Evolutionary conservation across 495 filamentous ascomycete genomes (phyloP).

Genomic region (Neurospora tetrasperma): DNA sequence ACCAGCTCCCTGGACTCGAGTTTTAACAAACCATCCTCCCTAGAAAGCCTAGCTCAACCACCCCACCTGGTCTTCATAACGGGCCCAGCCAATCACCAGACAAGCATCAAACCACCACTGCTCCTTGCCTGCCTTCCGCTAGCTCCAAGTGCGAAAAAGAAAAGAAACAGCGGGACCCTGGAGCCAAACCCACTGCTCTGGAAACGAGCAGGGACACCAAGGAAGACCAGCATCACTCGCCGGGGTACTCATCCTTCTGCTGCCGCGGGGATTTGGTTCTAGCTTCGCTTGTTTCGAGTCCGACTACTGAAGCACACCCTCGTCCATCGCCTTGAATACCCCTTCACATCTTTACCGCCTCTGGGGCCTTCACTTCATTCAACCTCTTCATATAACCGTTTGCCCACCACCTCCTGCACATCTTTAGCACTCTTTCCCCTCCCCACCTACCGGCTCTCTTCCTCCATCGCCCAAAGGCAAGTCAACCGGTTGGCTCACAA

Average conservation of each 20-base stretch:
- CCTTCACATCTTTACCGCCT: constrained; percentile 8
- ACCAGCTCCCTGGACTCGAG: background rate
- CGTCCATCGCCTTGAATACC: constrained; percentile 3
- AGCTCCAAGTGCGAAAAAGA: constrained; percentile 3
- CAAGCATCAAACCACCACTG: background rate
- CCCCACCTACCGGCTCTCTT: constrained; percentile 26
- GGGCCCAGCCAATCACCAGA: constrained; percentile 15
- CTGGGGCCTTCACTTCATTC: constrained; percentile 16
- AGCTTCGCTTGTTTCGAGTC: constrained; percentile 14
- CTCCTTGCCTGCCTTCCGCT: constrained; percentile 4
- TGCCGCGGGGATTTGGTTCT: constrained; percentile 13
- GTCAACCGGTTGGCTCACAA: constrained; percentile 27
- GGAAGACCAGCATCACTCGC: constrained; percentile 16
- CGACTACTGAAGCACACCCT: constrained; percentile 7
- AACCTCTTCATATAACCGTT: constrained; percentile 31
- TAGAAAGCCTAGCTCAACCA: background rate
- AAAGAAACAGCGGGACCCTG: constrained; percentile 2
- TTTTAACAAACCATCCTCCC: background rate
- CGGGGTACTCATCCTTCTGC: constrained; percentile 11
- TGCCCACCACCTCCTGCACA: constrained; percentile 22
- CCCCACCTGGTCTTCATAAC: constrained; percentile 14
- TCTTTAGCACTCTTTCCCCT: constrained; percentile 20
- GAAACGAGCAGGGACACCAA: constrained; percentile 9
- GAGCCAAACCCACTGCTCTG: constrained; percentile 18
- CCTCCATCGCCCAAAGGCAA: constrained; percentile 19